Base-by-base conservation (phyloP, 2,329 filamentous ascomycete genomes). In the Trichocomaceae sp. region DNA sequence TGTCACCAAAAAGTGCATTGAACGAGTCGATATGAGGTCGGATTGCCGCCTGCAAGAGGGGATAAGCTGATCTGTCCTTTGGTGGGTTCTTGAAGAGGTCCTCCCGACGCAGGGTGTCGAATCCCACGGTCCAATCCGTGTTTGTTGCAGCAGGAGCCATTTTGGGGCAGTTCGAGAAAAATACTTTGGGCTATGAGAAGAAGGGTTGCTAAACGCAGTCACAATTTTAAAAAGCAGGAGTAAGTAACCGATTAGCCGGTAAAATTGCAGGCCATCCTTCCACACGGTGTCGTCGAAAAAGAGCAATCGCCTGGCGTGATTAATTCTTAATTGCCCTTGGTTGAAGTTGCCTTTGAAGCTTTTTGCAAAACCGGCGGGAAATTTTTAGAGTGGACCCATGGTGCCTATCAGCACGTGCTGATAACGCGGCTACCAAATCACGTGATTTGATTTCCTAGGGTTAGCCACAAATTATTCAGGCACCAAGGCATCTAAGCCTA, bases 21-120 rank as follows among this genome's bases (percentile, higher is more conserved):
- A 96, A 99, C 6, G 93, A 93, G 66, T 96, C 86, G 64, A 97
- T 87, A 72, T 99, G 93, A 49, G 93, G 93, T 61, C 88, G 81
- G 57, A 97, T 85, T n/a, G 92, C 88, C 58, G 82, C 82, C 64
- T 91, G 86, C 47, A 99, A 83, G 20, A 87, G 82, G 13, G 93
- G 93, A 67, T 95, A 97, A 57, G 92, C 90, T 9, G 87, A 87
- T 63, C 83, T 86, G 69, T 97, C 91, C 66, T 83, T 86, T 0
- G 93, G 92, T 17, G 93, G 92, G 62, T 95, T 85, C 65, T 83
- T 81, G 72, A 99, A 99, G 20, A 99, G 86, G 51, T 88, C 81
- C 67, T 99, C 89, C 65, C 92, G 86, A 57, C 89, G 85, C 57
- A 91, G 75, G 3, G 89, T 95, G 70, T 96, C 82, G 75, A 88